These are phyloP conservation scores for Punctularia strigosozonata DNA, from an alignment of 768 basidiomycete species.

Conservation along the genomic window DNA sequence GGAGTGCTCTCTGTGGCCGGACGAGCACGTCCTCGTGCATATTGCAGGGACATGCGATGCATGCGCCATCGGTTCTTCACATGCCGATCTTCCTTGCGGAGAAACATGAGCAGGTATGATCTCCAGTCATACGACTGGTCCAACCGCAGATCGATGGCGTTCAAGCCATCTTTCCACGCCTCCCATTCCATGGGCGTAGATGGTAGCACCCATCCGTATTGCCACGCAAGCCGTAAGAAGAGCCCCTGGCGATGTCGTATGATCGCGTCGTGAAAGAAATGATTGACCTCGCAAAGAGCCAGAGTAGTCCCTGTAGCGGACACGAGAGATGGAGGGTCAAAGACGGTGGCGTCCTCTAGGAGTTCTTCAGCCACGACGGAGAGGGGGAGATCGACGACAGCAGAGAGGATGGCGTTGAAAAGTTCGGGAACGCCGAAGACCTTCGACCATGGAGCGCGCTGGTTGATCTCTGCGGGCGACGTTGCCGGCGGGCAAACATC, in stretches of 20 bases:
- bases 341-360: neutral
- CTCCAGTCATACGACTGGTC: conserved; percentile 7
- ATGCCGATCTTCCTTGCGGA: conserved; percentile 8
- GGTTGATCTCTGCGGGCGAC: no score
- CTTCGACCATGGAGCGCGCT: no score
- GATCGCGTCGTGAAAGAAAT: conserved; percentile 6
- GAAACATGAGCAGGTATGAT: conserved; percentile 6
- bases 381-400: neutral
- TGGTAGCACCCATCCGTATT: conserved; percentile 10
- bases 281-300: conserved; percentile 5
- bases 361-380: conserved; percentile 1
- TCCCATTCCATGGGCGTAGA: conserved; percentile 6
- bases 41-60: conserved; percentile 10
- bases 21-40: conserved; percentile 3
- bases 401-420: neutral
- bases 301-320: conserved; percentile 6
- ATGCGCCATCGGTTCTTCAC: conserved; percentile 9
- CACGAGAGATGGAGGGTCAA: conserved; percentile 4
- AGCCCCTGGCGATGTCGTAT: conserved; percentile 5
- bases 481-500: no score
- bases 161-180: no score
- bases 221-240: conserved; percentile 7
- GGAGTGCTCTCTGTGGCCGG: neutral
- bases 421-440: conserved; percentile 3
- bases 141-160: no score